Base-by-base conservation (phyloP, 2,329 filamentous ascomycete species). In the Hypomyces rosellus region DNA sequence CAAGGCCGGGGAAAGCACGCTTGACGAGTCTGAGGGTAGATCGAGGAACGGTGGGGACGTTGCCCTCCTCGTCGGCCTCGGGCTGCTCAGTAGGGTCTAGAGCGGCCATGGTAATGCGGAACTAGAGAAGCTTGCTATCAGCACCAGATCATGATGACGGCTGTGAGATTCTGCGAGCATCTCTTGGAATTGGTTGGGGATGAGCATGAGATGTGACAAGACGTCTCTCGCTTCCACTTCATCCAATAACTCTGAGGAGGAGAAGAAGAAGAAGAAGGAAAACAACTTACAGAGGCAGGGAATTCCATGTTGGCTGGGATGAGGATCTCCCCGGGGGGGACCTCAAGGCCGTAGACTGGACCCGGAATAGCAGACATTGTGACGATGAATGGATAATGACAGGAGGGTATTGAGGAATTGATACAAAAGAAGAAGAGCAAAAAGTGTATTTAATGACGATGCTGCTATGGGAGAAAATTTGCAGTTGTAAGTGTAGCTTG, bases 101-200 rank as follows among this genome's bases (percentile, higher is more conserved):
- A 58, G 93, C 93, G 63, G 95, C 93, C 93, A 99, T 99, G 64
- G 91, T 97, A 66, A 99, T 89, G 69, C 89, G 89, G 75, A 96
- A 95, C 91, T 96, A 63, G 25, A 38, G 48, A 34, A 45, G 45
- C 46, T 40, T 30, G n/a, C 25, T 57, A 55, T 72, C 56, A 70
- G 66, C 54, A 55, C 34, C 18, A 33, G 48, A 40, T 14, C 6
- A 11, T 2, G 2, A n/a, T 36, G 37, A 18, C 4, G 5, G 36
- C 34, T 43, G 25, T 38, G 20, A 25, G 34, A 14, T 30, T 30
- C 25, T 30, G 25, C 25, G 25, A 30, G 25, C 4, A 30, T 30
- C 25, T 11, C 37, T 34, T 44, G 40, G 22, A 4, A 34, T 38
- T 33, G 1, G 16, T n/a, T n/a, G n/a, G n/a, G 15, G 22, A 14